Evolutionary conservation across 805 yeast species (phyloP).

Genomic region (Geotrichum ghanense): DNA sequence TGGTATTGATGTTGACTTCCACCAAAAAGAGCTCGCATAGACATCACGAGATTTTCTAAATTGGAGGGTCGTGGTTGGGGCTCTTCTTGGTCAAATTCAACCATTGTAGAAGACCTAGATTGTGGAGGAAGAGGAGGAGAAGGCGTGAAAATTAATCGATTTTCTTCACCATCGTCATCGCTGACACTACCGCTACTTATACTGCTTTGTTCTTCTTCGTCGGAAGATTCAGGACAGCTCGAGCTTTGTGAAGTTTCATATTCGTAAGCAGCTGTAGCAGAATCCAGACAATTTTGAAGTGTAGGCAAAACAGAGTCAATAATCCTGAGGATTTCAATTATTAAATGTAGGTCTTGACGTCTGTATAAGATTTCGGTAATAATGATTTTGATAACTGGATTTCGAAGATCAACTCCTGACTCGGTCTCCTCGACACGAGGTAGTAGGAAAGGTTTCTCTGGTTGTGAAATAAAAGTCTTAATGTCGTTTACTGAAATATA

Average conservation of each 20-base stretch:
- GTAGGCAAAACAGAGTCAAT: background rate
- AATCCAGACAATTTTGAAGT: background rate
- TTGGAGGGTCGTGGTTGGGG: background rate
- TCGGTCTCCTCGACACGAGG: background rate
- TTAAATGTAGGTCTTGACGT: background rate
- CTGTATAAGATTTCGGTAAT: background rate
- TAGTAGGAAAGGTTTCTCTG: background rate
- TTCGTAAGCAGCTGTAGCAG: background rate
- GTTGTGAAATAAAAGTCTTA: background rate
- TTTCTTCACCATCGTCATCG: too few species aligned
- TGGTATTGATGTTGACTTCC: background rate
- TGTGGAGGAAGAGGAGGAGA: background rate
- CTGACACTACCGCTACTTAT: background rate
- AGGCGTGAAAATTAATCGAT: background rate
- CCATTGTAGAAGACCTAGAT: background rate
- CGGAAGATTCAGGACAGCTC: background rate
- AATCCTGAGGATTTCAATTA: background rate
- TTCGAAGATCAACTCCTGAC: background rate
- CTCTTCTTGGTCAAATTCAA: background rate
- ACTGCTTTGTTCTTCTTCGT: background rate
- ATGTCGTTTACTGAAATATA: background rate
- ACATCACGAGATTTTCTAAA: background rate
- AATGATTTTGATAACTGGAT: background rate
- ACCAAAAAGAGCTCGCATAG: background rate
- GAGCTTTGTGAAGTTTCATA: background rate